Evolutionary conservation across 176 grass and related monocot genomes (phyloP).

Genomic region (Poa annua): DNA sequence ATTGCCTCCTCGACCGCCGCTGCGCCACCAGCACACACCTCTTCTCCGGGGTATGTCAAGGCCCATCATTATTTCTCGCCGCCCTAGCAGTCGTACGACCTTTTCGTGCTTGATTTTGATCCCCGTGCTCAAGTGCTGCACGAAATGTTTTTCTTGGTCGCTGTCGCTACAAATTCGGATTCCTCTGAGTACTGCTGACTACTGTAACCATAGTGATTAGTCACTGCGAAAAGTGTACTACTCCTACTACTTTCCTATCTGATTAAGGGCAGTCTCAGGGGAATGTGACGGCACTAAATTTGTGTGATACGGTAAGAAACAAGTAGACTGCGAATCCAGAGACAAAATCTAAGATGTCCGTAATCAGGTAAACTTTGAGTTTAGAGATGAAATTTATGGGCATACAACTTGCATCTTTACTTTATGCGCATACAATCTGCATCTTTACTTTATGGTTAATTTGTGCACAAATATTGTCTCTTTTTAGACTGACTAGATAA

Average conservation of each 20-base stretch:
- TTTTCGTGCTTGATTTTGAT: background rate
- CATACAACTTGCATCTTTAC: slow-evolving; percentile 16
- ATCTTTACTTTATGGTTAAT: background rate
- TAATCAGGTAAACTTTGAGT: background rate
- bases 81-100: background rate
- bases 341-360: background rate
- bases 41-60: slow-evolving; percentile 66
- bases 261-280: background rate
- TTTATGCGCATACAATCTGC: background rate
- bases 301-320: background rate
- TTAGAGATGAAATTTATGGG: background rate
- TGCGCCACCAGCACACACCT: slow-evolving; percentile 87
- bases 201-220: background rate
- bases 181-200: background rate
- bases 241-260: background rate
- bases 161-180: background rate
- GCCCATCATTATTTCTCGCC: background rate
- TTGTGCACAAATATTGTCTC: background rate
- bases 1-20: slow-evolving; percentile 69
- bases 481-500: background rate
- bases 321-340: background rate
- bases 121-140: background rate
- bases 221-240: no score
- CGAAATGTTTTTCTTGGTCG: background rate
- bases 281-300: background rate